These are phyloP conservation scores for Allomyces arbusculus DNA, from an alignment of 192 early-diverging fungal species.

Conservation along the genomic window DNA sequence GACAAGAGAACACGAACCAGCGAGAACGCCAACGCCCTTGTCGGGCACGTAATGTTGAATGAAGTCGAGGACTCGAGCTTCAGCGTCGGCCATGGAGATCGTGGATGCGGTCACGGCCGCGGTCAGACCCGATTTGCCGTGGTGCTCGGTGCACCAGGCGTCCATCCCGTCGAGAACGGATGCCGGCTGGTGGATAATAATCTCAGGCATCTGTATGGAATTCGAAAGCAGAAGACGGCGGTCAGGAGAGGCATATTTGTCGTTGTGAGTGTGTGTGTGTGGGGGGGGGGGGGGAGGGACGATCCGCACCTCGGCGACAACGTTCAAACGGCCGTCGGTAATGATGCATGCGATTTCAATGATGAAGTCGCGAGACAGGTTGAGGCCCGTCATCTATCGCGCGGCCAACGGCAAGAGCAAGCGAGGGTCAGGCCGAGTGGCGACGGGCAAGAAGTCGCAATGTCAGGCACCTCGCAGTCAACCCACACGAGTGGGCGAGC, in stretches of 20 bases:
- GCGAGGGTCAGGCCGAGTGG: no score
- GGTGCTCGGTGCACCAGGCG: slow-evolving; percentile 74
- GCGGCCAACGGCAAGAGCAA: not conserved
- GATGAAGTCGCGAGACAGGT: slow-evolving; percentile 47
- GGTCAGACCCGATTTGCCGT: slow-evolving; percentile 69
- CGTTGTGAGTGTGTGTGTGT: no score
- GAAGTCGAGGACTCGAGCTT: slow-evolving; percentile 48
- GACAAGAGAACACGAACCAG: slow-evolving; percentile 5
- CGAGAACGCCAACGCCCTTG: slow-evolving; percentile 42
- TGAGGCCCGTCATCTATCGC: slow-evolving; percentile 52
- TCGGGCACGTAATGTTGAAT: slow-evolving; percentile 46
- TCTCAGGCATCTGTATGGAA: slow-evolving; percentile 28
- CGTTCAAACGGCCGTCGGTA: slow-evolving; percentile 70
- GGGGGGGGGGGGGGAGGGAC: not conserved
- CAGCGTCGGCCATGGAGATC: slow-evolving; percentile 43
- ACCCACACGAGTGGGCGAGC: slow-evolving; percentile 56
- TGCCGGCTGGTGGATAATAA: slow-evolving; percentile 53
- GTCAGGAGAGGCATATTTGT: not conserved
- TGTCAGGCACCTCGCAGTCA: slow-evolving; percentile 38
- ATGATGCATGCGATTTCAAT: slow-evolving; percentile 80
- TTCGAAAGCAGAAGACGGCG: not conserved
- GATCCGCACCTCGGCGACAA: slow-evolving; percentile 42
- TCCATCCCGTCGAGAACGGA: slow-evolving; percentile 69
- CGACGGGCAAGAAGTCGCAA: not conserved
- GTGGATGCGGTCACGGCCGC: slow-evolving; percentile 44